Evolutionary conservation across 139 green algal genomes (phyloP), one percentile per base, ranked within the genome.

Genomic region (Picochlorum sp.): DNA sequence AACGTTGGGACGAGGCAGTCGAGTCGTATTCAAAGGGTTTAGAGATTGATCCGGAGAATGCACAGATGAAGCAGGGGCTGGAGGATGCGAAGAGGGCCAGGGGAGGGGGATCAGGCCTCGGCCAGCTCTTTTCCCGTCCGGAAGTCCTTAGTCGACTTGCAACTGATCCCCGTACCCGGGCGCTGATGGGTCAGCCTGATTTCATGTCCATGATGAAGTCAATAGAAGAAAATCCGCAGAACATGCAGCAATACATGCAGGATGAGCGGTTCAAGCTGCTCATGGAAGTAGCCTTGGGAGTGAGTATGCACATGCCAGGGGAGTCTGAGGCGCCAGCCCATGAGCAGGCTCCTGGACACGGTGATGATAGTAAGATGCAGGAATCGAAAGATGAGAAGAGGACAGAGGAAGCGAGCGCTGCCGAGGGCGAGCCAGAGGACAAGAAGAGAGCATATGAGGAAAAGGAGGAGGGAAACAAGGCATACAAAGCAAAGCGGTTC

Each of bases 401-500:
- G 15, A 41, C 13, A 30, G 18, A 59, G 23, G 51, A 28, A 18
- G 18, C 20, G 23, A 15, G 18, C 6, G n/a, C 58, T 32, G 21
- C 9, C 6, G 47, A 56, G 6, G 60, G 57, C 13, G 24, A 58
- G 16, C 13, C 14, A 59, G 60, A 49, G 13, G 28, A n/a, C 6
- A 70, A 79, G 67, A 81, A 79, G 37, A 38, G 55, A 6, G 74
- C 86, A 13, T 45, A 74, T 51, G 57, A 76, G 52, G 83, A 88
- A 70, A 98, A 98, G 85, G 86, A 95, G 68, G 24, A 59, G 24
- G 92, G 92, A 47, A 98, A 97, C 63, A 85, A 76, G 23, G 83
- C 86, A 16, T 99, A 99, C 80, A 98, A 98, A 79, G 74, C 74
- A 23, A 89, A 86, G 67, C 63, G 88, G 4, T 98, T 98, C 78